A percentile compares a stretch with the other conserved stretches of the same genome.
Conservation (phyloP, 192 early-diverging fungal species). For the Coemansia sp. region DNA sequence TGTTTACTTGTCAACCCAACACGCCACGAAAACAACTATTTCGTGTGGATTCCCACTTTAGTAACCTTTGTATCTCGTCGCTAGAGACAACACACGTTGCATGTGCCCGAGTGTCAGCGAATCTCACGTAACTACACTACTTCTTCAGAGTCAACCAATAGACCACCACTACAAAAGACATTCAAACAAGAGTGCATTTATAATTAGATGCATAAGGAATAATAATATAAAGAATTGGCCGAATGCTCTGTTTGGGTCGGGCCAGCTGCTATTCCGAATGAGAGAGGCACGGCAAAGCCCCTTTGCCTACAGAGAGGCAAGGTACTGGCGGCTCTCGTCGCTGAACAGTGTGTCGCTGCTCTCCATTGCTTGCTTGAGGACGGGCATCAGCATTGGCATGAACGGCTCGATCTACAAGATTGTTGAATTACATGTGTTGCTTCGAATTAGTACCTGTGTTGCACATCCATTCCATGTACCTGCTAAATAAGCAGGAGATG, state of each 20-base stretch:
- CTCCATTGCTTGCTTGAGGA: conserved; percentile 50
- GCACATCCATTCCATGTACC: not conserved
- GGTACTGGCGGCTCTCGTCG: conserved; percentile 49
- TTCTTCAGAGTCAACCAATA: not conserved
- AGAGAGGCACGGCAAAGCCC: not conserved
- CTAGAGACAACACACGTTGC: not conserved
- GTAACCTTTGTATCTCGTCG: not conserved
- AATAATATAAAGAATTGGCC: not conserved
- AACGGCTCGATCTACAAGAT: conserved; percentile 48
- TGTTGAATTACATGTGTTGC: not conserved
- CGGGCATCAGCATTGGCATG: conserved; percentile 34
- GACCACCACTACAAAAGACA: not conserved
- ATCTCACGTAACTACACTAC: not conserved
- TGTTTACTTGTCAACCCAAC: not conserved
- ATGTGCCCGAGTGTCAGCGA: not conserved
- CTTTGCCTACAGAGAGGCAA: conserved; percentile 27
- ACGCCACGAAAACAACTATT: not conserved
- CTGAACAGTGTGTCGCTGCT: conserved; percentile 44
- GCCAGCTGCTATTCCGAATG: not conserved
- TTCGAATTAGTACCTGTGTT: not conserved
- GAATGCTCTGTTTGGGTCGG: not conserved
- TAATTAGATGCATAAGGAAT: not conserved
- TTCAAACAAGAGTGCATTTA: not conserved
- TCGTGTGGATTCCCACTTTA: not conserved
- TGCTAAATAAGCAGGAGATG: not conserved